Evolutionary conservation across 208 protist species (phyloP).

Genomic region (Crithidia sp.): DNA sequence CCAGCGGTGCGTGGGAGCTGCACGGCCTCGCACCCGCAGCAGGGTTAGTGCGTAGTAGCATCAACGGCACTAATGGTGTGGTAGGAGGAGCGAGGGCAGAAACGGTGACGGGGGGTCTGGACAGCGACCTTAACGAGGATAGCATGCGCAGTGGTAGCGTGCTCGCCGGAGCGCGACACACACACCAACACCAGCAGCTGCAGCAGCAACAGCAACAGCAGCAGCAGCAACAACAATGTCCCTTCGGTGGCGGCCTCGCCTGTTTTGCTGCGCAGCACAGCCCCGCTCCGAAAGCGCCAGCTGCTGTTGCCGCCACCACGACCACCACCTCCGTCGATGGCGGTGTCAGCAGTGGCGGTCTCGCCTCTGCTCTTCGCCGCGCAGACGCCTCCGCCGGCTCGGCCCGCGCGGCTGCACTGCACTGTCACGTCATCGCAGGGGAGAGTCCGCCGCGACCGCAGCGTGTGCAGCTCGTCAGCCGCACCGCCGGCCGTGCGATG

Average conservation of each 20-base stretch:
- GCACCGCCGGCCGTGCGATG: neutral
- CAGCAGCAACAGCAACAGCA: conserved; percentile 14
- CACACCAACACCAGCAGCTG: neutral
- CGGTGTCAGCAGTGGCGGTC: neutral
- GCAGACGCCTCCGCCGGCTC: neutral
- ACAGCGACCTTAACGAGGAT: neutral
- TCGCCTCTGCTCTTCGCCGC: conserved; percentile 6
- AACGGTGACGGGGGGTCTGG: neutral
- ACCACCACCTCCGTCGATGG: neutral
- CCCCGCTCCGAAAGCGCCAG: conserved; percentile 7
- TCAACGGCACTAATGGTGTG: neutral
- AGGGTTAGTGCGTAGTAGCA: neutral
- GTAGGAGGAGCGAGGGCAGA: too few species aligned
- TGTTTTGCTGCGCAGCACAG: conserved; percentile 20
- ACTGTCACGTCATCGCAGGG: neutral
- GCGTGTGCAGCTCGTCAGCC: conserved; percentile 4
- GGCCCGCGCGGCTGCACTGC: neutral
- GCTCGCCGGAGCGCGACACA: neutral
- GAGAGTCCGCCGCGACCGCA: conserved; percentile 9
- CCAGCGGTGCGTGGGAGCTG: conserved; percentile 2
- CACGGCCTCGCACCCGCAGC: conserved; percentile 4
- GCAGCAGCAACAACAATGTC: conserved; percentile 4
- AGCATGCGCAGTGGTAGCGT: conserved; percentile 14
- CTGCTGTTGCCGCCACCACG: neutral
- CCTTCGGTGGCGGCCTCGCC: conserved; percentile 12